Evolutionary conservation across 768 basidiomycete genomes (phyloP).

Genomic region (Pholiota conissans): DNA sequence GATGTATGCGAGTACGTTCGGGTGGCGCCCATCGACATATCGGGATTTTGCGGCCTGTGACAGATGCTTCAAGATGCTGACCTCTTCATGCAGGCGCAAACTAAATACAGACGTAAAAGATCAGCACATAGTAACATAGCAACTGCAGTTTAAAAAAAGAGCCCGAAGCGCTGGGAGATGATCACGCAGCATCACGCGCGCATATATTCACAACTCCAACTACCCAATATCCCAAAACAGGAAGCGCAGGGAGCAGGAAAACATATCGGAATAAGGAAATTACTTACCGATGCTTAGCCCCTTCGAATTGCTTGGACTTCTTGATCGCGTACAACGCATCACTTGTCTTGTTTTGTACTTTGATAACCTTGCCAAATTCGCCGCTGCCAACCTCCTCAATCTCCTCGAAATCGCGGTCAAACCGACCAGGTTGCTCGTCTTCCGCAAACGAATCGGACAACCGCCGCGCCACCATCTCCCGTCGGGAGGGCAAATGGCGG

Average conservation of each 20-base stretch:
- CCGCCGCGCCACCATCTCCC: slow-evolving; percentile 26
- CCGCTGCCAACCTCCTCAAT: slow-evolving; percentile 85
- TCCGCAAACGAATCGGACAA: slow-evolving; percentile 43
- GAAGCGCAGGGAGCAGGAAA: slow-evolving; percentile 6
- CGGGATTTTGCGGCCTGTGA: slow-evolving; percentile 38
- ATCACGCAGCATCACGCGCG: neutral
- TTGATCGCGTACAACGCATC: slow-evolving; percentile 82
- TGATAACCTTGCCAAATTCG: slow-evolving; percentile 92
- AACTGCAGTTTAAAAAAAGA: slow-evolving; percentile 23
- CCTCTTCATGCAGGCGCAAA: slow-evolving; percentile 89
- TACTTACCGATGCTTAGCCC: slow-evolving; percentile 83
- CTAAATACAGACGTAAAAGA: slow-evolving; percentile 37
- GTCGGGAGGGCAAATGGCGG: slow-evolving; percentile 22
- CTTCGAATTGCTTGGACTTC: slow-evolving; percentile 91
- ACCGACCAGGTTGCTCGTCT: slow-evolving; percentile 61
- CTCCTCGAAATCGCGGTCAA: slow-evolving; percentile 80
- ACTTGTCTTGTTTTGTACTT: slow-evolving; percentile 68
- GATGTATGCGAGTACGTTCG: slow-evolving; percentile 84
- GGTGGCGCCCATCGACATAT: slow-evolving; percentile 47
- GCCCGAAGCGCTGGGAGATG: slow-evolving; percentile 6
- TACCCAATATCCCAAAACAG: slow-evolving; percentile 3
- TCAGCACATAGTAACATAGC: slow-evolving; percentile 23
- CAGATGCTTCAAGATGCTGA: slow-evolving; percentile 85
- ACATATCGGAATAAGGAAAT: slow-evolving; percentile 10
- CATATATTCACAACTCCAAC: neutral